These are phyloP conservation scores for Babjeviella inositovora DNA, from an alignment of 805 yeast species.

Conservation along the genomic window DNA sequence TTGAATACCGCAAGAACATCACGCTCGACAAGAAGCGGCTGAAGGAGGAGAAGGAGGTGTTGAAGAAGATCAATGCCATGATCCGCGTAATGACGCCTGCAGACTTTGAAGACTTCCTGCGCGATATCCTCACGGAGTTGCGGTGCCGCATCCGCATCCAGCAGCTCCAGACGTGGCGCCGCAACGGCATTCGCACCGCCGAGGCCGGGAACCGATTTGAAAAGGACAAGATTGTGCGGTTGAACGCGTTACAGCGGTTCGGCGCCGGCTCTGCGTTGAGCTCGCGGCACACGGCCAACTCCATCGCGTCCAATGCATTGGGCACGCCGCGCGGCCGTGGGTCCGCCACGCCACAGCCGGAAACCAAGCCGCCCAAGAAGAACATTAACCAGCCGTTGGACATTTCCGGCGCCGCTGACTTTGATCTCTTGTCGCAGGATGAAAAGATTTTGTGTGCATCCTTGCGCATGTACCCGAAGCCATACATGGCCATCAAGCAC, in stretches of 20 bases:
- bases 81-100: slow-evolving; percentile 66
- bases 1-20: slow-evolving; percentile 75
- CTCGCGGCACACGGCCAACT: slow-evolving; percentile 6
- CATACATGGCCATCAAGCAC: slow-evolving; percentile 86
- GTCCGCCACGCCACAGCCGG: slow-evolving; percentile 21
- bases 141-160: slow-evolving; percentile 68
- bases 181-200: slow-evolving; percentile 70
- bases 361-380: slow-evolving; percentile 23
- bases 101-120: slow-evolving; percentile 65
- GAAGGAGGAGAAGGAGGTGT: slow-evolving; percentile 80
- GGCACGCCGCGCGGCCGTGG: slow-evolving; percentile 16
- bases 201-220: slow-evolving; percentile 81
- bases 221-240: slow-evolving; percentile 64
- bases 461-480: slow-evolving; percentile 78
- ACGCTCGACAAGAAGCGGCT: slow-evolving; percentile 72
- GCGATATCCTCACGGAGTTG: slow-evolving; percentile 63
- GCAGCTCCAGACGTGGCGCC: slow-evolving; percentile 87
- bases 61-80: slow-evolving; percentile 61
- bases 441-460: slow-evolving; percentile 79
- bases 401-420: slow-evolving; percentile 68
- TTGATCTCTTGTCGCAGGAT: slow-evolving; percentile 67
- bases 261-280: slow-evolving; percentile 5
- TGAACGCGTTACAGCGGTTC: slow-evolving; percentile 43
- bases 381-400: slow-evolving; percentile 36
- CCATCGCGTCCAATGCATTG: slow-evolving; percentile 9